Evolutionary conservation across 306 rosid genomes (phyloP).

Genomic region (Trifolium subterraneum): DNA sequence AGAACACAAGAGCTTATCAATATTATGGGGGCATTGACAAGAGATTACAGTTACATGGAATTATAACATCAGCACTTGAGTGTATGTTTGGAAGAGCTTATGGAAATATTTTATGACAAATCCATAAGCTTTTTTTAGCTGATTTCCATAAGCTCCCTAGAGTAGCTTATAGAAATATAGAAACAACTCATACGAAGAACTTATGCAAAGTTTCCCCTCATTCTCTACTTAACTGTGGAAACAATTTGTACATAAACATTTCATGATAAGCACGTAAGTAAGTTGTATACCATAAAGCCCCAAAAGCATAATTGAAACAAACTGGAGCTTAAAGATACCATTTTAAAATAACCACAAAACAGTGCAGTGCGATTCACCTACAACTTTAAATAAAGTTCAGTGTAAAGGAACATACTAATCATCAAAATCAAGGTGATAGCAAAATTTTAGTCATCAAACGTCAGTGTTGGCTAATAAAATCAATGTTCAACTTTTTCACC

Average conservation of each 20-base stretch:
- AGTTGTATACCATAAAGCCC: background rate
- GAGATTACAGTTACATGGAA: background rate
- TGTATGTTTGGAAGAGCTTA: background rate
- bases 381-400: slow-evolving; percentile 9
- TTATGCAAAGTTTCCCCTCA: background rate
- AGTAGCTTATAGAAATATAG: background rate
- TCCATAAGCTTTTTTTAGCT: background rate
- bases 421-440: background rate
- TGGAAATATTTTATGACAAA: background rate
- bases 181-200: background rate
- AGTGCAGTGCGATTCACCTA: background rate
- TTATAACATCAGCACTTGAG: background rate
- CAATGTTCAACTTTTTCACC: slow-evolving; percentile 7
- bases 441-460: background rate
- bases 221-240: background rate
- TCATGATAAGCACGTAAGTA: background rate
- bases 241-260: background rate
- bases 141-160: background rate
- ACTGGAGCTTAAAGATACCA: background rate
- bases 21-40: background rate
- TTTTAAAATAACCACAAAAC: background rate
- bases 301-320: background rate
- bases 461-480: slow-evolving; percentile 13
- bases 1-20: background rate
- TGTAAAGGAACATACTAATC: background rate